Conservation (phyloP, 2,329 filamentous ascomycete species). For the Corinectria fuckeliana region DNA sequence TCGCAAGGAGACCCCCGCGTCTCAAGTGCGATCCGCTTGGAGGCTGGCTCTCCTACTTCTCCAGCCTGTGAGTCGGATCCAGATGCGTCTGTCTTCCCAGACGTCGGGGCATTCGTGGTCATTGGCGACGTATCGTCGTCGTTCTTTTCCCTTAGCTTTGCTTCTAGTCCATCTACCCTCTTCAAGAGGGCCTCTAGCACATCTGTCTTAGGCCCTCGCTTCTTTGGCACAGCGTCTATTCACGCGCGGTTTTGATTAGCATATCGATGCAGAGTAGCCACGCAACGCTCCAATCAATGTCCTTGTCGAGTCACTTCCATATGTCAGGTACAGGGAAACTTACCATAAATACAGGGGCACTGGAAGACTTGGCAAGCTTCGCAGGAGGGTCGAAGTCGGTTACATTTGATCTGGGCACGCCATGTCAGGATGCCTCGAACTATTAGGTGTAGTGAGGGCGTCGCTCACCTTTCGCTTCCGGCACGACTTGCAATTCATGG, state of each 20-base stretch:
- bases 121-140: slow-evolving; percentile 41
- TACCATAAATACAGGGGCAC: slow-evolving; percentile 88
- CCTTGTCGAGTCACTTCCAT: background rate
- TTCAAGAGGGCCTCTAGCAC: slow-evolving; percentile 85
- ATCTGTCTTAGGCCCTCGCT: slow-evolving; percentile 88
- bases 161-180: slow-evolving; percentile 84
- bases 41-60: slow-evolving; percentile 44
- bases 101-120: slow-evolving; percentile 23
- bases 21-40: slow-evolving; percentile 50
- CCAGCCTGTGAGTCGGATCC: slow-evolving; percentile 31
- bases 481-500: slow-evolving; percentile 96
- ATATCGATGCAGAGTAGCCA: background rate
- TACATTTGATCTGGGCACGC: slow-evolving; percentile 81
- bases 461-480: slow-evolving; percentile 80
- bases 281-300: background rate
- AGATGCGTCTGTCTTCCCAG: slow-evolving; percentile 32
- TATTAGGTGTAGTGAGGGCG: slow-evolving; percentile 17
- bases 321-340: slow-evolving; percentile 34
- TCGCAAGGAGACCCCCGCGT: slow-evolving; percentile 39
- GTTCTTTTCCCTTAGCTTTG: slow-evolving; percentile 75
- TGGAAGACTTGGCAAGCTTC: slow-evolving; percentile 91
- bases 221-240: slow-evolving; percentile 85
- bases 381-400: slow-evolving; percentile 81
- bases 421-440: slow-evolving; percentile 15
- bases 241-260: background rate